phyloP scores from a whole-genome alignment of 345 rosid species.

The Euphorbia pulcherrima region DNA sequence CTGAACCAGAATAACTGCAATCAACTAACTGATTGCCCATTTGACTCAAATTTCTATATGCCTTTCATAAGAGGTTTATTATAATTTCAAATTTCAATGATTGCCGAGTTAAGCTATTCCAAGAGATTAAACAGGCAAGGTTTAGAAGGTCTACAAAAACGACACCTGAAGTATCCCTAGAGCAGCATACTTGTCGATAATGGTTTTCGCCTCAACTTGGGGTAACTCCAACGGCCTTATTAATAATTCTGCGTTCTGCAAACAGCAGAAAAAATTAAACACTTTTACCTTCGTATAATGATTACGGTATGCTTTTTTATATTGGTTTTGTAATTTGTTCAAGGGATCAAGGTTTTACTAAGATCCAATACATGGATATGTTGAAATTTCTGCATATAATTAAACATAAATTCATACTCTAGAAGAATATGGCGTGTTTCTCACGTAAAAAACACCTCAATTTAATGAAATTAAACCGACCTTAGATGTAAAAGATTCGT shows the following conservation, averaged over 20 bases:
- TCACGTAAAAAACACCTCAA: background rate
- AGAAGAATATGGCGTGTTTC: background rate
- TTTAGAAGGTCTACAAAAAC: conserved; percentile 12
- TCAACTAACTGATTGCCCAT: background rate
- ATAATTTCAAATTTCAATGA: background rate
- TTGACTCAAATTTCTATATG: background rate
- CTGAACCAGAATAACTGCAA: background rate
- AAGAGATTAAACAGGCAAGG: background rate
- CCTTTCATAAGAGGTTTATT: background rate
- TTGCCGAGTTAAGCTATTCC: too few species aligned
- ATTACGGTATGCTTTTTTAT: background rate
- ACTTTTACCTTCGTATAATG: background rate
- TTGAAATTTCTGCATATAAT: background rate
- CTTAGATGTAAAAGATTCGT: conserved; percentile 70
- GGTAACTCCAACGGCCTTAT: conserved; percentile 56
- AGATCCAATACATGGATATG: background rate
- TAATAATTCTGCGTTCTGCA: conserved; percentile 59
- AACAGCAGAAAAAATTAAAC: conserved; percentile 17
- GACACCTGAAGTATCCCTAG: conserved; percentile 85
- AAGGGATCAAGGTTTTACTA: background rate
- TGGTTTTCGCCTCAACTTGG: conserved; percentile 54
- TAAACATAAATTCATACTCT: background rate
- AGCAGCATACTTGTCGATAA: conserved; percentile 79
- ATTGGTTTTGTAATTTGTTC: background rate
- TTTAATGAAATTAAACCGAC: conserved; percentile 27